Conservation (phyloP, 2,329 filamentous ascomycete genomes). For the Calonectria pseudoreteaudii region DNA sequence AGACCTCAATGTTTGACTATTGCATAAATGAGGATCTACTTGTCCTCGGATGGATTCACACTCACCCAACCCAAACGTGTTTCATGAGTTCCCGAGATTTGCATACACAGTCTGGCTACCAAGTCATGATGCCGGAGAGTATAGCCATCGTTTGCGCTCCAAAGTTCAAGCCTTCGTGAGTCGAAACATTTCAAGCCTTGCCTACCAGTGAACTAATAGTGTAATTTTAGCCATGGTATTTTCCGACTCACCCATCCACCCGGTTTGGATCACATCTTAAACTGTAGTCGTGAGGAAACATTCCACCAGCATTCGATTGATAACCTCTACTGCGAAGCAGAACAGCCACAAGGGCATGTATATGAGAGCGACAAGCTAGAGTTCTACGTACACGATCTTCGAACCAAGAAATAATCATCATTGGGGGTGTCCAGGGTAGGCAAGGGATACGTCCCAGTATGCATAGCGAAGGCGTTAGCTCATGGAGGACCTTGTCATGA, state of each 20-base stretch:
- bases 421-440: not conserved
- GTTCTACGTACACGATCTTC: conserved; percentile 68
- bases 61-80: conserved; percentile 94
- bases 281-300: conserved; percentile 80
- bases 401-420: conserved; percentile 43
- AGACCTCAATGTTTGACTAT: conserved; percentile 87
- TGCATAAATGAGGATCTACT: conserved; percentile 86
- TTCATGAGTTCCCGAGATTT: conserved; percentile 97
- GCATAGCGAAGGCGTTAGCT: conserved; percentile 41
- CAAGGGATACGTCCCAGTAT: not conserved
- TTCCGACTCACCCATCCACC: conserved; percentile 95
- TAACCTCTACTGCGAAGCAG: conserved; percentile 83
- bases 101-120: conserved; percentile 94
- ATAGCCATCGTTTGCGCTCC: conserved; percentile 98
- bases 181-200: conserved; percentile 30
- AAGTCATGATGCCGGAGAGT: conserved; percentile 95
- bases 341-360: conserved; percentile 75
- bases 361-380: conserved; percentile 75
- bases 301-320: conserved; percentile 81
- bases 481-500: not conserved
- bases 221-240: conserved; percentile 79
- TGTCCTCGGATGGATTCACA: conserved; percentile 97
- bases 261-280: conserved; percentile 85
- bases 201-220: conserved; percentile 1
- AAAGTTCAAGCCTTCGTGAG: conserved; percentile 79